Base-by-base conservation (phyloP, 306 rosid genomes). In the Rosa chinensis region DNA sequence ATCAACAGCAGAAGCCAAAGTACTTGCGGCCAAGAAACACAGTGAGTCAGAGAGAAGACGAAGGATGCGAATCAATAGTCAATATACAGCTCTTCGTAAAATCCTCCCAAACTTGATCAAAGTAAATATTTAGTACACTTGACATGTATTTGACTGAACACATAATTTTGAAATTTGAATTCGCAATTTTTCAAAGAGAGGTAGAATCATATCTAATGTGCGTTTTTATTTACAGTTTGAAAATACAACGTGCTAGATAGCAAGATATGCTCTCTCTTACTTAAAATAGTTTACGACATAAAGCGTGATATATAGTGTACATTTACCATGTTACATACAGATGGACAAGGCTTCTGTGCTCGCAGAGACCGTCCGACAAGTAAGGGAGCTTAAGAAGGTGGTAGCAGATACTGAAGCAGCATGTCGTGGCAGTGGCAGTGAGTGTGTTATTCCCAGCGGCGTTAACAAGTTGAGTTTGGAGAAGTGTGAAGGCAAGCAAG, bases 291-390 rank as follows among this genome's bases (percentile, higher is more conserved):
- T 74, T 14, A 20, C 11, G 56, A 61, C 10, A 61, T 40, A 40
- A 39, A 25, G 44, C 28, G 39, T 32, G 43, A 63, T 32, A 17
- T 64, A 35, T 32, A 12, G 44, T 35, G 10, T 64, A 12, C 16
- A 64, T 64, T 32, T 35, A 5, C 18, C 14, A 4, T 25, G 70
- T 6, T 23, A 48, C 62, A 66, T 40, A 62, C 78, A 92, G 94
- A 86, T 77, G 87, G 91, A 91, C 96, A 93, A 93, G 83, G 96
- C 94, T 50, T 80, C 90, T 14, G 82, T 91, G 53, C 87, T 93
- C 50, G 81, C 68, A 4, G 92, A 89, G 85, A 86, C 92, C 18
- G 83, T 93, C 43, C 77, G 80, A 80, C 82, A 76, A 55, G 85
- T 93, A 79, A 88, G 63, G 78, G 90, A 82, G 85, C 83, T 91